Conservation (phyloP, 2,329 filamentous ascomycete genomes). For the Aureobasidium sp. region DNA sequence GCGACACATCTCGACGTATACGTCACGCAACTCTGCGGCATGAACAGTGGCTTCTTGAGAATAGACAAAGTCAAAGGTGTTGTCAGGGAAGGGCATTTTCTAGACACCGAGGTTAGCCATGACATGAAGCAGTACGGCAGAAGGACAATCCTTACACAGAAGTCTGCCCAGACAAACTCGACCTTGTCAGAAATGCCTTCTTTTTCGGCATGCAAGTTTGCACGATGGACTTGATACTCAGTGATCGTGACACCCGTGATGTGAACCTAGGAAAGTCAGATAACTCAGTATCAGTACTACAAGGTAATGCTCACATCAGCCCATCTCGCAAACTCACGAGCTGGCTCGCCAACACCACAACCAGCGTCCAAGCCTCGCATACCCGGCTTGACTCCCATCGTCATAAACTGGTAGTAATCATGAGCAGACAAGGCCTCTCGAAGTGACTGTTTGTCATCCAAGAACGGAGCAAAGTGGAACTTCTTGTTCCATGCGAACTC, state of each 20-base stretch:
- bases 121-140: not conserved
- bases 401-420: constrained; percentile 91
- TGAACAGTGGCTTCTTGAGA: constrained; percentile 96
- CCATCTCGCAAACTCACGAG: constrained; percentile 92
- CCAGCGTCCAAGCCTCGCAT: constrained; percentile 93
- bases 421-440: constrained; percentile 85
- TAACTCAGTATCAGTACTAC: too few species aligned
- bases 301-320: constrained; percentile 49
- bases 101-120: constrained; percentile 24
- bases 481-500: constrained; percentile 94
- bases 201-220: constrained; percentile 70
- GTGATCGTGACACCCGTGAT: constrained; percentile 96
- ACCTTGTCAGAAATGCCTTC: constrained; percentile 73
- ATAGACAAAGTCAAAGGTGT: constrained; percentile 89
- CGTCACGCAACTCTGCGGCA: constrained; percentile 78
- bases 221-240: constrained; percentile 95
- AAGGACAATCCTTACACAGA: not conserved
- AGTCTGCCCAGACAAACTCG: constrained; percentile 55
- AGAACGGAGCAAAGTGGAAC: constrained; percentile 97
- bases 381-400: constrained; percentile 73
- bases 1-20: constrained; percentile 89
- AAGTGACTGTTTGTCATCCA: constrained; percentile 72
- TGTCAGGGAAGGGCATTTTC: constrained; percentile 92
- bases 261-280: constrained; percentile 36
- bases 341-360: constrained; percentile 91